Conservation (phyloP, 371 early-diverging fungal species). For the Rhizopus delemar region DNA sequence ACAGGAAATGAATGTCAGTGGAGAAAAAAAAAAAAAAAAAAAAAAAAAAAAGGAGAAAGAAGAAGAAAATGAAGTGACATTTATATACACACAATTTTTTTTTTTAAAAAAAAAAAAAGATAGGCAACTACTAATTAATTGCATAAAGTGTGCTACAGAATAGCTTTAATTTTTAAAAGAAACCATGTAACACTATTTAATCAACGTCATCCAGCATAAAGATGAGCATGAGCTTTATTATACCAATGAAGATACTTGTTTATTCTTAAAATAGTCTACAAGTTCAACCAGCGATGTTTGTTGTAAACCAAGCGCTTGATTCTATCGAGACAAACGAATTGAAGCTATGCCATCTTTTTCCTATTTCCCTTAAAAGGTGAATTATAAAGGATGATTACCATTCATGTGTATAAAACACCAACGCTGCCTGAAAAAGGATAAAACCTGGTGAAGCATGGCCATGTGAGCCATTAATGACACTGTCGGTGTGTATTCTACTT, state of each 20-base stretch:
- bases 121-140: conserved; percentile 2
- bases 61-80: not conserved
- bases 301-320: not conserved
- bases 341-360: too few relatives aligned
- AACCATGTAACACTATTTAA: not conserved
- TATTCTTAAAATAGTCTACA: not conserved
- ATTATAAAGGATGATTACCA: too few relatives aligned
- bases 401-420: too few relatives aligned
- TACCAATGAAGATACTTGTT: not conserved
- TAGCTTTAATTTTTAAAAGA: not conserved
- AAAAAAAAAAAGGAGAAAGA: not conserved
- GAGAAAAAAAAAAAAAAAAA: not conserved
- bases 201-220: not conserved
- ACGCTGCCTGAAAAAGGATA: too few relatives aligned
- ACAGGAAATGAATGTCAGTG: not conserved
- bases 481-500: too few relatives aligned
- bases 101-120: not conserved
- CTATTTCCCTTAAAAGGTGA: too few relatives aligned
- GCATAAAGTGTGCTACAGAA: not conserved
- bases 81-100: not conserved
- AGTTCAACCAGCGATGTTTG: not conserved
- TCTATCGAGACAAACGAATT: not conserved
- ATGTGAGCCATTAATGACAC: too few relatives aligned
- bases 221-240: not conserved
- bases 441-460: too few relatives aligned